Conservation (phyloP, 768 basidiomycete species). For the Mycena vulgaris region DNA sequence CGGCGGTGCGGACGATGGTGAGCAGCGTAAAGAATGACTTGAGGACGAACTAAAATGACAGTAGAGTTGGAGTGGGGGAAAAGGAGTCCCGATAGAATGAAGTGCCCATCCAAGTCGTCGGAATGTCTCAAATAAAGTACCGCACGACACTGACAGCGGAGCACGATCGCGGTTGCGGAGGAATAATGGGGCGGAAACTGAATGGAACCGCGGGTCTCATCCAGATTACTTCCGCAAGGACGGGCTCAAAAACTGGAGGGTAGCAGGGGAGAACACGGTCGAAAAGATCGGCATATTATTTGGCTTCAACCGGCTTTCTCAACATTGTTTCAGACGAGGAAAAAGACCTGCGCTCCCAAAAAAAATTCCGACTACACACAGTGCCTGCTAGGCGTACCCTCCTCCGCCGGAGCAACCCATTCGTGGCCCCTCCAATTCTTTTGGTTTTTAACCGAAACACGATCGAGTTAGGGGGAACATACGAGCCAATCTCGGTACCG, state of each 20-base stretch:
- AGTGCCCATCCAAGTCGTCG: constrained; percentile 48
- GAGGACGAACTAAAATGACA: constrained; percentile 36
- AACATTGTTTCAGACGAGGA: not conserved
- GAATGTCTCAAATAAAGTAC: constrained; percentile 44
- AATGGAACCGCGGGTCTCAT: constrained; percentile 45
- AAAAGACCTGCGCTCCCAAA: not conserved
- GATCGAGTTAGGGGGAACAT: constrained; percentile 57
- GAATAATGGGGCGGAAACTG: constrained; percentile 50
- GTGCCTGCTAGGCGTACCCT: not conserved
- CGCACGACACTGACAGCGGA: constrained; percentile 40
- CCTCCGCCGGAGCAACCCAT: not conserved
- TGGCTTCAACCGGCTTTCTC: constrained; percentile 9
- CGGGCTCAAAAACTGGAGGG: constrained; percentile 36
- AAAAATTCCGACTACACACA: not conserved
- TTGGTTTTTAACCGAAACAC: constrained; percentile 59
- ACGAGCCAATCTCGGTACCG: constrained; percentile 45
- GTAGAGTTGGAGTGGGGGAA: constrained; percentile 40
- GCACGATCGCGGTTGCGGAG: constrained; percentile 56
- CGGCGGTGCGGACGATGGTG: constrained; percentile 34
- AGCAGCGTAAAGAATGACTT: constrained; percentile 40
- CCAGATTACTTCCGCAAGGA: constrained; percentile 57
- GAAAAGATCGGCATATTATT: constrained; percentile 38
- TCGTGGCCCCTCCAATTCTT: constrained; percentile 8
- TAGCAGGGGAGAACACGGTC: constrained; percentile 15
- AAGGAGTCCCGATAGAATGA: constrained; percentile 41